Conservation (phyloP, 176 grass and related monocot species). For the Eleusine indica region DNA sequence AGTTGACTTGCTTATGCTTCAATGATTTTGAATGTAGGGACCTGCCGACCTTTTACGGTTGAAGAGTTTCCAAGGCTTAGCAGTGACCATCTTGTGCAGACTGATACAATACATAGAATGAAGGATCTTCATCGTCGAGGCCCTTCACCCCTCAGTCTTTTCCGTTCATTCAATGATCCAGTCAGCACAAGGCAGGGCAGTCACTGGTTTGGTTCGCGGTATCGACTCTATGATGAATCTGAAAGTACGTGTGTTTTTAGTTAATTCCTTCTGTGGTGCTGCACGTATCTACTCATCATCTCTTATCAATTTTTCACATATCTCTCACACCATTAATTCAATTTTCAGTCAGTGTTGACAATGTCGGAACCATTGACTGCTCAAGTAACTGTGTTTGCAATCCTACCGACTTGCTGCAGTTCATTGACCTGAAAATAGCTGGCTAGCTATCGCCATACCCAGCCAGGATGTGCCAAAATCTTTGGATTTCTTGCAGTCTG, state of each 20-base stretch:
- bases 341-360: background rate
- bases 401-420: constrained; percentile 6
- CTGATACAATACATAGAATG: background rate
- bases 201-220: constrained; percentile 8
- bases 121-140: no score
- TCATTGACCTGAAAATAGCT: constrained; percentile 33
- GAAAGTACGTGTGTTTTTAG: constrained; percentile 18
- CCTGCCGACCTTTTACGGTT: background rate
- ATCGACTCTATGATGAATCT: constrained; percentile 36
- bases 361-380: constrained; percentile 14
- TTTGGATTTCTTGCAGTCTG: constrained; percentile 31
- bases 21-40: constrained; percentile 31
- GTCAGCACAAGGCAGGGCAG: background rate
- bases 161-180: no score
- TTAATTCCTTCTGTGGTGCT: background rate
- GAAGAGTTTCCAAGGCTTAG: constrained; percentile 34
- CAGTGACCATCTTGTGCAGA: constrained; percentile 31
- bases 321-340: background rate
- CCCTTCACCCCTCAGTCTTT: no score
- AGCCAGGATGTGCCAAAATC: constrained; percentile 30
- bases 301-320: background rate
- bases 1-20: background rate
- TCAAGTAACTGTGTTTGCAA: background rate
- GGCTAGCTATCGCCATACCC: constrained; percentile 18
- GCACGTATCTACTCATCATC: background rate